Percentiles rank a stretch among this genome's conserved stretches.
These are phyloP conservation scores for Clavulina sp. DNA, from an alignment of 768 basidiomycete species.

Conservation along the genomic window DNA sequence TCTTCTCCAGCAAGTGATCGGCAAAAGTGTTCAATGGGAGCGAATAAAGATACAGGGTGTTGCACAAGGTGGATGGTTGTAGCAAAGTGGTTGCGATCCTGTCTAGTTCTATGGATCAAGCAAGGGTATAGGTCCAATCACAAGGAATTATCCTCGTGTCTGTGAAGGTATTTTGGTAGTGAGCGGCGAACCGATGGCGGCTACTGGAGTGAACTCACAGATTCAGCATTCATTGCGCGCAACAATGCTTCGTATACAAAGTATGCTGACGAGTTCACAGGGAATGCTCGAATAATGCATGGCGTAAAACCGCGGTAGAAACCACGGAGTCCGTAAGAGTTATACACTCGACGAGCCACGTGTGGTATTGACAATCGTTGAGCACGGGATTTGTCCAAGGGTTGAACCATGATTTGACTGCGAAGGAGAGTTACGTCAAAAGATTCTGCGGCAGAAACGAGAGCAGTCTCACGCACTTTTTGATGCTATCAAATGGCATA, in stretches of 20 bases:
- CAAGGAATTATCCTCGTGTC: too few relatives aligned
- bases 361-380: constrained; percentile 30
- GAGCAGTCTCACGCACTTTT: constrained; percentile 37
- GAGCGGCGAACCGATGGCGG: too few relatives aligned
- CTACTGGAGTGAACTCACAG: too few relatives aligned
- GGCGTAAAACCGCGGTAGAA: constrained; percentile 54
- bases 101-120: too few relatives aligned
- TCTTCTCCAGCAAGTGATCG: too few relatives aligned
- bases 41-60: too few relatives aligned
- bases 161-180: too few relatives aligned
- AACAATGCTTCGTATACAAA: constrained; percentile 67
- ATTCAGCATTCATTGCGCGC: constrained; percentile 44
- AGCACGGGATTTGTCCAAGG: constrained; percentile 20
- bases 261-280: constrained; percentile 59
- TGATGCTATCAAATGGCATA: constrained; percentile 64
- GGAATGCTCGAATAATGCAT: constrained; percentile 54
- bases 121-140: too few relatives aligned
- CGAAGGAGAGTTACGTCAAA: constrained; percentile 7
- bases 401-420: constrained; percentile 50
- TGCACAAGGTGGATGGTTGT: too few relatives aligned
- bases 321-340: constrained; percentile 33
- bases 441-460: background rate
- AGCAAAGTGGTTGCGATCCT: too few relatives aligned
- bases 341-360: constrained; percentile 36
- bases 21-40: too few relatives aligned